Base-by-base conservation (phyloP, 805 yeast genomes). In the Nakazawaea holstii region DNA sequence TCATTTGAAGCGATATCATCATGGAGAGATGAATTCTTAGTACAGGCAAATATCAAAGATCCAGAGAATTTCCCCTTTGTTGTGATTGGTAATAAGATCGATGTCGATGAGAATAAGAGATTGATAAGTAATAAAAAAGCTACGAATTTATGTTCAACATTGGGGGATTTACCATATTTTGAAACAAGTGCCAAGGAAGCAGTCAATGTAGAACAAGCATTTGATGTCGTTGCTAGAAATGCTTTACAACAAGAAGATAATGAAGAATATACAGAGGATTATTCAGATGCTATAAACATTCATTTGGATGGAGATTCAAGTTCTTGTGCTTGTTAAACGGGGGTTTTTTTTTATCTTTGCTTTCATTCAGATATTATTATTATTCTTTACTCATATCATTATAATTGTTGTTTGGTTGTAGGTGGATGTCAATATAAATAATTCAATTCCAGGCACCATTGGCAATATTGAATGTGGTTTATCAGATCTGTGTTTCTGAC, bases 161-260 rank as follows among this genome's bases (percentile, higher is more conserved):
- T 62, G 69, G 80, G 60, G 56, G 88, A 90, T 53, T 73, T 90
- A 52, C 98, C 99, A 3, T 82, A 91, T 51, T 92, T 94, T 61
- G 96, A 92, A 66, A 92, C 99, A n/a, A 83, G 94, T 73, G 99
- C 99, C 15, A 94, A 92, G 70, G 97, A 90, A 64, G 90, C 94
- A 13, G 87, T 91, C 43, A 95, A 95, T 57, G 96, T 92, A 32
- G 97, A 91, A 60, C 82, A 86, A 58, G 98, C 98, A 2, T 92
- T 92, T 61, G 97, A 94, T 64, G 95, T 91, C 38, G 87, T 92
- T 58, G 97, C 97, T 30, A 79, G 96, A 59, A 89, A 88, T 70
- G 99, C 98, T 0, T 72, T 92, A 59, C 96, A 90, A 64, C 98
- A 92, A 67, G 97, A 90, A 64, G 96, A 87, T 59, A 84, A 87